These are phyloP conservation scores for Oleoguttula mirabilis DNA, from an alignment of 495 filamentous ascomycete species.

Conservation along the genomic window DNA sequence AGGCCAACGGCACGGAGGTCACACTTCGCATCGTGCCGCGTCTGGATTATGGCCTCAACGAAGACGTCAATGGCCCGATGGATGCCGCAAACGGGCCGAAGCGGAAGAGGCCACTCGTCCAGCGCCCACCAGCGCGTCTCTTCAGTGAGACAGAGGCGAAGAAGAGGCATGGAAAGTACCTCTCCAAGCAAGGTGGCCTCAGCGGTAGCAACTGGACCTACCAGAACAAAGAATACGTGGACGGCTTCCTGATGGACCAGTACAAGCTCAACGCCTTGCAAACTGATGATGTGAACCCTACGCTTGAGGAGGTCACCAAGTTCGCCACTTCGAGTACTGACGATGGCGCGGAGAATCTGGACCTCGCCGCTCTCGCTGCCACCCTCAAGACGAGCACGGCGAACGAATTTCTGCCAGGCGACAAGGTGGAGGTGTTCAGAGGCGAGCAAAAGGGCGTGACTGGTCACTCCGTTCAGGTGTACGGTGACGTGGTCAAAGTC, in stretches of 20 bases:
- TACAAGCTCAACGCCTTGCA: constrained; percentile 76
- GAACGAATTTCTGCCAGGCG: constrained; percentile 76
- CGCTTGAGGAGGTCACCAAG: constrained; percentile 85
- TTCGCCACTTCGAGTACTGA: constrained; percentile 70
- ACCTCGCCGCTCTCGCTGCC: constrained; percentile 76
- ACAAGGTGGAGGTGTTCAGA: constrained; percentile 88
- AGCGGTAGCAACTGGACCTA: constrained; percentile 68
- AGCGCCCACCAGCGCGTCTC: constrained; percentile 73
- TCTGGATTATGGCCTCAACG: constrained; percentile 79
- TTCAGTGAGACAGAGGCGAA: constrained; percentile 92
- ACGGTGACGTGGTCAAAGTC: constrained; percentile 82
- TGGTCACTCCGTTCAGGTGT: constrained; percentile 76
- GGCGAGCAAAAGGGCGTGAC: constrained; percentile 89
- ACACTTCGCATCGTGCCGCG: constrained; percentile 77
- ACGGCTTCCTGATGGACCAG: constrained; percentile 89
- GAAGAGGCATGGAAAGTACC: constrained; percentile 66
- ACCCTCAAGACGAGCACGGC: constrained; percentile 69
- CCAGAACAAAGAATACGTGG: constrained; percentile 73
- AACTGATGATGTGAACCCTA: constrained; percentile 81
- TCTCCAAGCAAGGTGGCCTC: constrained; percentile 44
- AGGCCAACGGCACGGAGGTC: constrained; percentile 81
- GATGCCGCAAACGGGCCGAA: constrained; percentile 41
- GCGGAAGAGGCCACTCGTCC: constrained; percentile 55
- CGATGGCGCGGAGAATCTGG: constrained; percentile 85
- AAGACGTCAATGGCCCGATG: constrained; percentile 53